Evolutionary conservation across 129 eudicot genomes (phyloP).

Genomic region (Arctium lappa): DNA sequence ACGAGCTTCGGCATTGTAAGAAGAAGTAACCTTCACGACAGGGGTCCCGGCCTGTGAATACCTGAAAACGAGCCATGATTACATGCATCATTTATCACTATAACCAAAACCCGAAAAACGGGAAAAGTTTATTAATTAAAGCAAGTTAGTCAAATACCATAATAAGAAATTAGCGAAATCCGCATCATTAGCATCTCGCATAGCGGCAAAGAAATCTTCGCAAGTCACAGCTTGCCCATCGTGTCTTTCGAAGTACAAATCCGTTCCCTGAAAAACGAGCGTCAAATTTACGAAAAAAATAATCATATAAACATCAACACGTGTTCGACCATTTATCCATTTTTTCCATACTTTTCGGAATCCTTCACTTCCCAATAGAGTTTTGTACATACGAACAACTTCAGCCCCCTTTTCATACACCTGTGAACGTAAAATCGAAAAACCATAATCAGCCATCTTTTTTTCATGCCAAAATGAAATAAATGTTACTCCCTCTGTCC

Average conservation of each 20-base stretch:
- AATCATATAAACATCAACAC: neutral
- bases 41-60: slow-evolving; percentile 99
- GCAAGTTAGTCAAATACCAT: slow-evolving; percentile 44
- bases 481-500: neutral
- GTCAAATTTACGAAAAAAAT: neutral
- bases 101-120: neutral
- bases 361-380: slow-evolving; percentile 78
- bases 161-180: slow-evolving; percentile 85
- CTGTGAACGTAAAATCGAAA: slow-evolving; percentile 36
- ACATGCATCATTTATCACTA: slow-evolving; percentile 2
- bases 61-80: slow-evolving; percentile 40
- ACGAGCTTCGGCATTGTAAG: slow-evolving; percentile 65
- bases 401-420: slow-evolving; percentile 97
- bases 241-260: slow-evolving; percentile 86
- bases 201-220: slow-evolving; percentile 93
- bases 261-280: slow-evolving; percentile 60
- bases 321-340: neutral
- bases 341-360: slow-evolving; percentile 65
- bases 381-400: slow-evolving; percentile 98
- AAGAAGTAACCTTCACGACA: slow-evolving; percentile 58
- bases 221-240: slow-evolving; percentile 99
- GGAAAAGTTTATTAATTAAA: neutral
- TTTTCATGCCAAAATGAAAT: neutral
- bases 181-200: slow-evolving; percentile 88
- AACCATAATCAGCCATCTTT: neutral